phyloP scores from a whole-genome alignment of 306 rosid species.

The Gillenia trifoliata region DNA sequence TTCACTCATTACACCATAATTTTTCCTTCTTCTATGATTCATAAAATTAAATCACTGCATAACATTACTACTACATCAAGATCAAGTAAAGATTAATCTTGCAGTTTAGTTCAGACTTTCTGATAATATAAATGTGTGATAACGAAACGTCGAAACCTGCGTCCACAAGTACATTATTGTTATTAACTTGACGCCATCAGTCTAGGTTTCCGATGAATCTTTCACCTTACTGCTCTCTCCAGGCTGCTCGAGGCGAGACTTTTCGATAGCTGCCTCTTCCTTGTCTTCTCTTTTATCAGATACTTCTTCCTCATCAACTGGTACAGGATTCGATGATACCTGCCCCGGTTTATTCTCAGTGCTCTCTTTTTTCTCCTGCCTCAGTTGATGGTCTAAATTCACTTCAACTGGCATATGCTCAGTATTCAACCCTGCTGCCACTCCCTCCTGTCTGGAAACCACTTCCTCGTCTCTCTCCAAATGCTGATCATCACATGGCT shows the following conservation, averaged over 20 bases:
- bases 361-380: conserved; percentile 9
- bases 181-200: too few relatives aligned
- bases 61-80: too few relatives aligned
- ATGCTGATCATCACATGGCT: conserved; percentile 12
- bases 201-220: not conserved
- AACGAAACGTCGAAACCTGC: too few relatives aligned
- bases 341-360: conserved; percentile 15
- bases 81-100: too few relatives aligned
- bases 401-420: conserved; percentile 23
- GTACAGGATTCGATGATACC: conserved; percentile 15
- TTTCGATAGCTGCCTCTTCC: not conserved
- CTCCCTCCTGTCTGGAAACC: conserved; percentile 12
- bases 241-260: not conserved
- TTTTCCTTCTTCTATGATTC: too few relatives aligned
- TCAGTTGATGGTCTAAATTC: conserved; percentile 15
- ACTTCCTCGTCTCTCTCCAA: conserved; percentile 25
- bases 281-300: conserved; percentile 10
- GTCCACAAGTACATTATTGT: too few relatives aligned
- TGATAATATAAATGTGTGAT: too few relatives aligned
- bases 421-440: not conserved
- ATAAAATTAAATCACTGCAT: too few relatives aligned
- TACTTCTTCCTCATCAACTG: conserved; percentile 17
- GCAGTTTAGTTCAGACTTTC: too few relatives aligned
- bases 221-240: not conserved
- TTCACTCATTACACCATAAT: too few relatives aligned